These are phyloP conservation scores for Periconia sp. DNA, from an alignment of 2,329 filamentous ascomycete genomes.

Conservation along the genomic window DNA sequence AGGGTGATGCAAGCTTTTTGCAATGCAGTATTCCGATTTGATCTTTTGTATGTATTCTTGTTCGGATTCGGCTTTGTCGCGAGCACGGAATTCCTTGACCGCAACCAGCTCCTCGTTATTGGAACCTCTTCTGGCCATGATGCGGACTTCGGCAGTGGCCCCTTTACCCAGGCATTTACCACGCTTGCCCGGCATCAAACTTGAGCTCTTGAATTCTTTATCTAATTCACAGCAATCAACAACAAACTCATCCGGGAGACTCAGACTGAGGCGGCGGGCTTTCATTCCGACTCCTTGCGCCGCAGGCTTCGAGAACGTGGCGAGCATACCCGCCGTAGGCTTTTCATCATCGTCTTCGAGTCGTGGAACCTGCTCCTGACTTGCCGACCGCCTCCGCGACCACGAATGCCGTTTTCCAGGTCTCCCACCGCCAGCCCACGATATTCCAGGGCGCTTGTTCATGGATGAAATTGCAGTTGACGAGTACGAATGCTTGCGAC, in stretches of 20 bases:
- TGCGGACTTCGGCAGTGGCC: constrained; percentile 77
- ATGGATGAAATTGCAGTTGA: constrained; percentile 34
- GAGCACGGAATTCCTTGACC: constrained; percentile 83
- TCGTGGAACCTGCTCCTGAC: constrained; percentile 37
- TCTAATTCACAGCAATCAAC: constrained; percentile 71
- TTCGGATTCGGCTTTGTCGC: constrained; percentile 67
- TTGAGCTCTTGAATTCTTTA: constrained; percentile 66
- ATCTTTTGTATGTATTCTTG: constrained; percentile 85
- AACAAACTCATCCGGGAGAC: constrained; percentile 71
- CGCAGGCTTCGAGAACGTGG: constrained; percentile 50
- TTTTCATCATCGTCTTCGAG: constrained; percentile 23
- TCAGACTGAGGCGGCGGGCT: constrained; percentile 74
- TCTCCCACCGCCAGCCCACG: constrained; percentile 28
- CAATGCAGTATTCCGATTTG: constrained; percentile 87
- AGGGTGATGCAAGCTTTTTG: constrained; percentile 80
- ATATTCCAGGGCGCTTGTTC: constrained; percentile 26
- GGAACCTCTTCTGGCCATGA: constrained; percentile 73
- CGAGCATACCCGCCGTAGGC: constrained; percentile 35
- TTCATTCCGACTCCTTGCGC: constrained; percentile 74
- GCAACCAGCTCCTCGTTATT: constrained; percentile 71
- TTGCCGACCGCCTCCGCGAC: constrained; percentile 39
- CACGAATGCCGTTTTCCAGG: constrained; percentile 22
- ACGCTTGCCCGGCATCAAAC: constrained; percentile 70
- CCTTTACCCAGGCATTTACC: constrained; percentile 79
- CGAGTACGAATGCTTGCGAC: constrained; percentile 26